phyloP scores from a whole-genome alignment of 805 yeast genomes.

The Candida yuanshanica region DNA sequence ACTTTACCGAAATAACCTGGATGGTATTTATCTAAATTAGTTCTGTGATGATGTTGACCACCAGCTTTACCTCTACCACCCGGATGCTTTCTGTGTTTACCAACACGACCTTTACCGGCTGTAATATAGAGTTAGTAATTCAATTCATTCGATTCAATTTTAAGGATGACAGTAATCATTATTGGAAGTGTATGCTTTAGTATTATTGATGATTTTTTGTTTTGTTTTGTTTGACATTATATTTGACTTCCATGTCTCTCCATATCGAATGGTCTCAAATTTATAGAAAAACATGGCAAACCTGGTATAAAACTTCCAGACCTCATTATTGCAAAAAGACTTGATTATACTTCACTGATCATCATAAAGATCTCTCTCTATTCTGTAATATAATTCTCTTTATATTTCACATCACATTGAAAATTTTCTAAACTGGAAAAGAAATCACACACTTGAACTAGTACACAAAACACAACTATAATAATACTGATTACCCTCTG shows the following conservation, averaged over 20 bases:
- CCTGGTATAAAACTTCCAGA: too few relatives aligned
- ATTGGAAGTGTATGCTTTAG: background rate
- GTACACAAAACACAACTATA: too few relatives aligned
- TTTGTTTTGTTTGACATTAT: too few relatives aligned
- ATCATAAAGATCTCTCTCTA: too few relatives aligned
- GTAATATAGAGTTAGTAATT: conserved; percentile 25
- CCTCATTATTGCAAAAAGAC: too few relatives aligned
- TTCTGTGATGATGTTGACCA: conserved; percentile 99
- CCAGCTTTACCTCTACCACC: conserved; percentile 99
- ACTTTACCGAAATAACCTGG: conserved; percentile 99
- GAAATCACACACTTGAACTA: too few relatives aligned
- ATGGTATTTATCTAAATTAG: conserved; percentile 99
- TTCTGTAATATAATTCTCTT: background rate
- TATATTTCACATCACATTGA: background rate
- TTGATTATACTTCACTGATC: too few relatives aligned
- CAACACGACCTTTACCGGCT: conserved; percentile 99
- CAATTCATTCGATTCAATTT: too few relatives aligned
- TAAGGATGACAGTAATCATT: background rate
- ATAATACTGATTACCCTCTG: background rate
- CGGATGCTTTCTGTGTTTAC: conserved; percentile 99
- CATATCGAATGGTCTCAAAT: too few relatives aligned
- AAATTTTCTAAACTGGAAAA: background rate
- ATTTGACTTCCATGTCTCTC: too few relatives aligned
- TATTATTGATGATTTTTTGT: background rate
- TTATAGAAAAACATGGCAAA: too few relatives aligned